These are phyloP conservation scores for Hypoxylon subgilvum DNA, from an alignment of 495 filamentous ascomycete genomes.

Conservation along the genomic window DNA sequence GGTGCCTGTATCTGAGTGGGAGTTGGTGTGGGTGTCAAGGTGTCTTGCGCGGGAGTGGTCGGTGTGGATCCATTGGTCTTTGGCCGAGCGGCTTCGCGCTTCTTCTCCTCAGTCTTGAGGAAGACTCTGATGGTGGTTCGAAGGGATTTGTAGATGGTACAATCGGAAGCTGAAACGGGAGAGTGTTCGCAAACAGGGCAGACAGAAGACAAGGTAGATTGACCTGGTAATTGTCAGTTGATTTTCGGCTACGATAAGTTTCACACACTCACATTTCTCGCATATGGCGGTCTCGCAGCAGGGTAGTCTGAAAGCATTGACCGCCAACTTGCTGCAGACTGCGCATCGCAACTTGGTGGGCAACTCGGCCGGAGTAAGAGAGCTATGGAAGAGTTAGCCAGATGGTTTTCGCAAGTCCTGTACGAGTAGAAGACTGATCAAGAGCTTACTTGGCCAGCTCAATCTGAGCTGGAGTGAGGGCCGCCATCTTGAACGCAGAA, in stretches of 20 bases:
- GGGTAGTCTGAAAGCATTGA: slow-evolving; percentile 87
- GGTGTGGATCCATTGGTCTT: slow-evolving; percentile 57
- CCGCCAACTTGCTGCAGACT: slow-evolving; percentile 86
- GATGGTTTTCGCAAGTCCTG: background rate
- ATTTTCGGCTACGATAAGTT: no score
- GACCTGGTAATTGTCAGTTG: slow-evolving; percentile 63
- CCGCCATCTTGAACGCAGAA: slow-evolving; percentile 35
- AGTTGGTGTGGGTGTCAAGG: slow-evolving; percentile 23
- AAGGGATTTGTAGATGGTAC: slow-evolving; percentile 85
- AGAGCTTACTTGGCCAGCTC: slow-evolving; percentile 50
- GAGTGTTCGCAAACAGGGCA: slow-evolving; percentile 94
- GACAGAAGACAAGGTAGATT: slow-evolving; percentile 73
- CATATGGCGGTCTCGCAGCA: slow-evolving; percentile 97
- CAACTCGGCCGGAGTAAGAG: slow-evolving; percentile 81
- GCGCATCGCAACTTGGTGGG: slow-evolving; percentile 94
- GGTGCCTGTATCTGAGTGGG: slow-evolving; percentile 35
- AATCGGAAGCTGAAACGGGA: slow-evolving; percentile 82
- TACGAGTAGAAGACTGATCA: no score
- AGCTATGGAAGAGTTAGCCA: slow-evolving; percentile 56
- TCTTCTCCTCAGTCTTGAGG: slow-evolving; percentile 85
- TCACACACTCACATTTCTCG: slow-evolving; percentile 86
- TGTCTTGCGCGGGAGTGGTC: slow-evolving; percentile 50
- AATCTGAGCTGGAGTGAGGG: slow-evolving; percentile 48
- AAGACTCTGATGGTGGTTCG: slow-evolving; percentile 90
- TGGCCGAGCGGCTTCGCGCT: slow-evolving; percentile 65